Evolutionary conservation across 164 flowering plant genomes (phyloP).

Genomic region (Kingdonia uniflora): DNA sequence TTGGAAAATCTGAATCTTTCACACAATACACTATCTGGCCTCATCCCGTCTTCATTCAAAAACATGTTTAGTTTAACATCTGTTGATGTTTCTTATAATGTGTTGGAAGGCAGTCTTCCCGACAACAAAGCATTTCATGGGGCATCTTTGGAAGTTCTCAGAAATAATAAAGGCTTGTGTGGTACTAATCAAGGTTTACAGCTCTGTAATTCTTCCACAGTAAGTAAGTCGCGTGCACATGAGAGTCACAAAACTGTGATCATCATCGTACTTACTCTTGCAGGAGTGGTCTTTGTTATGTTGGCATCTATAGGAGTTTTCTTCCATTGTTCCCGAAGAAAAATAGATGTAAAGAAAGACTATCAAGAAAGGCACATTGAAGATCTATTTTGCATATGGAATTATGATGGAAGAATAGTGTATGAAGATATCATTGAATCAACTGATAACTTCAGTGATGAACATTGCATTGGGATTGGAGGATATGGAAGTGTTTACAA

Average conservation of each 20-base stretch:
- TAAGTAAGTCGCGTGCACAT: too few relatives aligned
- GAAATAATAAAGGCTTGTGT: neutral
- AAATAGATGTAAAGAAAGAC: neutral
- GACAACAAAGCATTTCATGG: neutral
- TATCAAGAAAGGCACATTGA: neutral
- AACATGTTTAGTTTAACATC: neutral
- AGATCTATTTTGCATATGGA: neutral
- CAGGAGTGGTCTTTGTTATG: too few relatives aligned
- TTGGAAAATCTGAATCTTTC: neutral
- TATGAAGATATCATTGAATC: neutral
- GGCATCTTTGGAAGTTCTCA: neutral
- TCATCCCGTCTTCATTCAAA: neutral
- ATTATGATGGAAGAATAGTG: neutral
- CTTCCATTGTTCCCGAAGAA: too few relatives aligned
- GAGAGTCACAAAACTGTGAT: too few relatives aligned
- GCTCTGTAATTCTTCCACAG: too few relatives aligned
- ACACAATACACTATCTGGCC: neutral
- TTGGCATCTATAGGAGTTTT: too few relatives aligned
- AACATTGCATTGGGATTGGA: conserved; percentile 1
- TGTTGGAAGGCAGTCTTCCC: neutral
- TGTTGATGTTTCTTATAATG: neutral
- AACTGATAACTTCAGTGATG: neutral
- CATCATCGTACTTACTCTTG: too few relatives aligned
- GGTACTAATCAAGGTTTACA: neutral
- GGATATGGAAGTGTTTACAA: conserved; percentile 4